Conservation (phyloP, 345 rosid genomes). For the Triadica sebifera region DNA sequence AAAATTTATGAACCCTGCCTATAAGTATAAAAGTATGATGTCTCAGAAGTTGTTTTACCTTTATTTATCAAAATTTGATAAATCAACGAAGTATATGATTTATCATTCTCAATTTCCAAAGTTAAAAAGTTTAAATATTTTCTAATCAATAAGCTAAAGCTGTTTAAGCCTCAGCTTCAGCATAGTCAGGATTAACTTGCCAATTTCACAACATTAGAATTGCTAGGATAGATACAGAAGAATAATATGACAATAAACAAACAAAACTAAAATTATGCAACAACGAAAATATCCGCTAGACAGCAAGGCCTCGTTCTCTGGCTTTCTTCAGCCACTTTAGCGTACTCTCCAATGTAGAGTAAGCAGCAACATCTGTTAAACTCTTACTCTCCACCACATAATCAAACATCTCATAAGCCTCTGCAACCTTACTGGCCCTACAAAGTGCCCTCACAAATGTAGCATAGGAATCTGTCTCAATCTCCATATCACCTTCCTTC, state of each 20-base stretch:
- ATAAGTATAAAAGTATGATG: neutral
- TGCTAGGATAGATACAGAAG: neutral
- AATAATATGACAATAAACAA: neutral
- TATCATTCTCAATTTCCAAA: too few species aligned
- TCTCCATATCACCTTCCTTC: constrained; percentile 57
- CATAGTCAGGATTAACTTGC: too few species aligned
- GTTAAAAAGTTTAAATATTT: too few species aligned
- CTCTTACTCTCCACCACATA: constrained; percentile 88
- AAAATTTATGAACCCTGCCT: neutral
- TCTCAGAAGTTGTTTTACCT: neutral
- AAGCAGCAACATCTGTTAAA: constrained; percentile 72
- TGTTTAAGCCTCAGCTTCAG: too few species aligned
- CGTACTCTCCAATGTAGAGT: constrained; percentile 61
- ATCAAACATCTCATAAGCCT: constrained; percentile 90
- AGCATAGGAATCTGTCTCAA: constrained; percentile 67
- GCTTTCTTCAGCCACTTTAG: constrained; percentile 79
- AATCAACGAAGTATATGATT: neutral
- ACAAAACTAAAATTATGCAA: constrained; percentile 4
- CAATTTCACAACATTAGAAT: too few species aligned
- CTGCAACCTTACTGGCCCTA: constrained; percentile 65
- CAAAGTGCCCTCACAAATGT: constrained; percentile 69
- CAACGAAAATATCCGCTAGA: constrained; percentile 34
- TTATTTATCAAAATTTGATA: too few species aligned
- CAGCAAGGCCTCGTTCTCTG: constrained; percentile 62
- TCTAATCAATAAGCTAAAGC: too few species aligned